These are phyloP conservation scores for Pichia membranifaciens DNA, from an alignment of 805 yeast species.

Conservation along the genomic window DNA sequence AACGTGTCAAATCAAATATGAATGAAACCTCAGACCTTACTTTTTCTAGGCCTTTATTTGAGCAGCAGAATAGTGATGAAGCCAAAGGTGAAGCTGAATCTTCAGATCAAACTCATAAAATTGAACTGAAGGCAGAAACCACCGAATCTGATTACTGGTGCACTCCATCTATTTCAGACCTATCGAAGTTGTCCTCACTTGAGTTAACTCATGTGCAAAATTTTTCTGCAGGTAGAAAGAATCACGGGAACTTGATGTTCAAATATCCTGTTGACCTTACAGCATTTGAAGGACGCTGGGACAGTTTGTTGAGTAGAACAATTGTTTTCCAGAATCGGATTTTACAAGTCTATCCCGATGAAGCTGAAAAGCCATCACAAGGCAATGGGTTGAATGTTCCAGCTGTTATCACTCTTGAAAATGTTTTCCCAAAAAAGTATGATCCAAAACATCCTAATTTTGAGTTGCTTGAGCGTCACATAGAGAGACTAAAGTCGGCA, in stretches of 20 bases:
- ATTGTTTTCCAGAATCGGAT: constrained; percentile 44
- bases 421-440: constrained; percentile 43
- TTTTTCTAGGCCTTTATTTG: constrained; percentile 6
- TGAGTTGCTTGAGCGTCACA: constrained; percentile 32
- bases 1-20: not conserved
- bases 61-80: not conserved
- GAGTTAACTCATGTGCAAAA: constrained; percentile 52
- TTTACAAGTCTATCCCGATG: constrained; percentile 60
- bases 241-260: constrained; percentile 64
- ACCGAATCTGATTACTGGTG: constrained; percentile 56
- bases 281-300: constrained; percentile 39
- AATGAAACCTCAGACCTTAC: not conserved
- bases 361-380: constrained; percentile 45
- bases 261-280: constrained; percentile 64
- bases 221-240: constrained; percentile 63
- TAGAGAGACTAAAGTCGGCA: constrained; percentile 44
- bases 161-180: constrained; percentile 52
- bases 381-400: constrained; percentile 75
- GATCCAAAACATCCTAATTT: constrained; percentile 30
- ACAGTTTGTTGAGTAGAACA: constrained; percentile 35
- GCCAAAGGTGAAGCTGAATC: not conserved
- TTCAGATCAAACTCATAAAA: not conserved
- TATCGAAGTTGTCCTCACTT: constrained; percentile 38
- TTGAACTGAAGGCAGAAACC: not conserved
- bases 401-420: constrained; percentile 64